phyloP scores from a whole-genome alignment of 2,329 filamentous ascomycete species.

The Chaetoscypha palmicola region DNA sequence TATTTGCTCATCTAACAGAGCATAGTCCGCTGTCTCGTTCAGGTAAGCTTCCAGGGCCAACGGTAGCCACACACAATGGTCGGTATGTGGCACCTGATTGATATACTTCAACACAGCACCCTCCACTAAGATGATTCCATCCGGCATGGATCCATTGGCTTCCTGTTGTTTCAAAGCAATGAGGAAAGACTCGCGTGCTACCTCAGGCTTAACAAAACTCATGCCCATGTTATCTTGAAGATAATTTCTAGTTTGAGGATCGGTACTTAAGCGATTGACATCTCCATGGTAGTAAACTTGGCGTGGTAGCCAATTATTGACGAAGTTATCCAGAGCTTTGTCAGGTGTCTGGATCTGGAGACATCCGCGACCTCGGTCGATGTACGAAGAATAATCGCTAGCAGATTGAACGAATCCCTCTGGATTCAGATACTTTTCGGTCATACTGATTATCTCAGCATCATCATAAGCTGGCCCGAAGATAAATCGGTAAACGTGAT shows the following conservation, averaged over 20 bases:
- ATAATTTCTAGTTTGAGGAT: conserved; percentile 53
- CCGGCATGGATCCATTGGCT: conserved; percentile 48
- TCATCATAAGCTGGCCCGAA: conserved; percentile 49
- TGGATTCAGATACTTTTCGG: conserved; percentile 42
- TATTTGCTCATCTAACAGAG: conserved; percentile 39
- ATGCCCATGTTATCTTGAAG: conserved; percentile 56
- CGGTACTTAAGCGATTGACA: conserved; percentile 50
- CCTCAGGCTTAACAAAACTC: conserved; percentile 46
- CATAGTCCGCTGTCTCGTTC: conserved; percentile 47
- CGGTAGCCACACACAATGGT: conserved; percentile 53
- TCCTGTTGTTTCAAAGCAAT: conserved; percentile 47
- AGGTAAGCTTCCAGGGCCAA: conserved; percentile 49
- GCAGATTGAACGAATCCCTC: conserved; percentile 40
- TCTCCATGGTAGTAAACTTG: conserved; percentile 54
- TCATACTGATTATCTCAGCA: conserved; percentile 40
- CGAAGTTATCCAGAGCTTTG: conserved; percentile 47
- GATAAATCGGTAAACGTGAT: conserved; percentile 44
- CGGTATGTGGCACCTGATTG: conserved; percentile 54
- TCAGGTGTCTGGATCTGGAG: conserved; percentile 48
- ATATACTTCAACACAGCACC: conserved; percentile 53
- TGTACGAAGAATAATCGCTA: conserved; percentile 44
- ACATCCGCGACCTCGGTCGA: conserved; percentile 43
- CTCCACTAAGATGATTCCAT: conserved; percentile 46
- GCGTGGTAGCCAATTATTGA: conserved; percentile 53
- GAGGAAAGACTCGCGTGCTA: conserved; percentile 42